Base-by-base conservation (phyloP, 768 basidiomycete genomes). In the Mrakia frigida region DNA sequence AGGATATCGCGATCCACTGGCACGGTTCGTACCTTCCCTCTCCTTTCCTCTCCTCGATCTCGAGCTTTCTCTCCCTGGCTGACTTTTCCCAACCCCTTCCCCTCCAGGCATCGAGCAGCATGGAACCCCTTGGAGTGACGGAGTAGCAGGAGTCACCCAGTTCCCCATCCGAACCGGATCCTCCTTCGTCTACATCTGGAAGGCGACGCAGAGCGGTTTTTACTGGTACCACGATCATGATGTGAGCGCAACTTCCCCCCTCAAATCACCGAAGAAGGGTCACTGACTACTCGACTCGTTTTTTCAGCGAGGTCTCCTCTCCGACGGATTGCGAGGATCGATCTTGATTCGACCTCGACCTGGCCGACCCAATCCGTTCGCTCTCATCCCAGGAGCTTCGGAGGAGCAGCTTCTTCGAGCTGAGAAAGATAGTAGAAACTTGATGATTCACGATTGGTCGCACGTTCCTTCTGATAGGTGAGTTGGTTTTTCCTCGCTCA, bases 341-440 rank as follows among this genome's bases (percentile, higher is more conserved):
- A 63, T 63, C 28, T 33, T 33, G 10, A 63, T 63, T 63, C 61
- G 31, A 31, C 61, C 61, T 63, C 61, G 61, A 63, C 61, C 61
- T 33, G 61, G 31, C 11, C n/a, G 61, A 63, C 61, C 61, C 33
- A 63, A 63, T 11, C 61, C 61, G 0, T 63, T 63, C 33, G n/a
- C 61, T 21, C 61, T 37, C 61, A 37, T 63, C 61, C 61, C 61
- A 16, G 61, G 31, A 14, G 61, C 61, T 10, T 21, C n/a, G 3
- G 31, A 16, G 33, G 31, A 63, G 6, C 31, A 33, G 61, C 61
- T 63, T 14, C 2, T 63, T 6, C 6, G 7, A 21, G 61, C 61
- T 1, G 61, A 63, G 35, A 63, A 63, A 33, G 35, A 31, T 21
- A 37, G 61, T 16, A 37, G 18, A 9, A 63, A 63, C 61, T 7